Base-by-base conservation (phyloP, 2,329 filamentous ascomycete genomes). In the Penicillium frequentans region DNA sequence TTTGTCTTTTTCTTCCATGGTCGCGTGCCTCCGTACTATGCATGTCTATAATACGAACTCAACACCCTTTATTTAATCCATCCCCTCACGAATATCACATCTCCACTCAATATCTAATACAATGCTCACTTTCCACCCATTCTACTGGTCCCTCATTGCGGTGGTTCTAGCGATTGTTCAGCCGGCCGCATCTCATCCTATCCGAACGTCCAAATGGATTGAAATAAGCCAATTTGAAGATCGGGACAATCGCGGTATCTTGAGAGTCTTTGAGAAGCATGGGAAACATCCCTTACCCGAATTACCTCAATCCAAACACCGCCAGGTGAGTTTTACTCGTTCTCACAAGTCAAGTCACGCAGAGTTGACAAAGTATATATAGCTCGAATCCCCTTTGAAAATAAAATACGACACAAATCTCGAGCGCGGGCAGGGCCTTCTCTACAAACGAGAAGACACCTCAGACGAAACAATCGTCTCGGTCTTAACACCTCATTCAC, bases 141-240 rank as follows among this genome's bases (percentile, higher is more conserved):
- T 52, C 5, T 29, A 31, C 27, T 54, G 56, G 23, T 14, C 46
- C 5, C 51, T 63, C 11, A 14, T 57, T 21, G 54, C 49, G 10
- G 19, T 64, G 9, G 5, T 66, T 9, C 33, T 63, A n/a, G 44
- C 47, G 5, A n/a, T 59, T 16, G 42, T 57, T 10, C 56, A 51
- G 10, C 35, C 52, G 3, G 55, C 44, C 10, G 44, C 26, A 49
- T 49, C 64, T 10, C 53, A 61, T 8, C 64, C 64, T 21, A 53
- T 65, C n/a, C 48, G 26, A 51, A 48, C 46, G 8, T 49, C 45
- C n/a, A 55, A 55, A 56, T 63, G 58, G 61, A 44, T 49, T 2
- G 57, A 56, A 19, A 42, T 19, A 26, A 45, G 24, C 16, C 39
- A 62, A 35, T 27, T 55, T 14, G 10, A 39, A 24, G 57, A 57